These are phyloP conservation scores for Neonectria ditissima DNA, from an alignment of 2,329 filamentous ascomycete genomes.

Conservation along the genomic window DNA sequence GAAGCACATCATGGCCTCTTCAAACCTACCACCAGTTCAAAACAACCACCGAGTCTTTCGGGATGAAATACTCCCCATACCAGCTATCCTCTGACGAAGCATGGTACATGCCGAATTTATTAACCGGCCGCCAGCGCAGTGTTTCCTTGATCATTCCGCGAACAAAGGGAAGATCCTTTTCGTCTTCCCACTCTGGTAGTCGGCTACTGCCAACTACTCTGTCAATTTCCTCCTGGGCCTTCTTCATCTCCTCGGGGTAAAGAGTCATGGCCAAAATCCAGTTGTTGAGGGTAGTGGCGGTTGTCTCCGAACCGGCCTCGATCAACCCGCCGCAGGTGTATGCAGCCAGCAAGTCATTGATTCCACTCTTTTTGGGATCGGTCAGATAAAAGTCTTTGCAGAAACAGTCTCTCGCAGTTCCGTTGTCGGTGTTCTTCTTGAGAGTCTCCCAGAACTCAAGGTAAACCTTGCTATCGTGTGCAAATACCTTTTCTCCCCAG, in stretches of 20 bases:
- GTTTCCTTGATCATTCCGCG: slow-evolving; percentile 57
- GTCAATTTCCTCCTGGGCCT: slow-evolving; percentile 52
- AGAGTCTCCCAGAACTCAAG: slow-evolving; percentile 30
- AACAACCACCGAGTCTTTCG: slow-evolving; percentile 31
- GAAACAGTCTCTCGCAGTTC: slow-evolving; percentile 34
- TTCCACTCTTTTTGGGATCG: slow-evolving; percentile 31
- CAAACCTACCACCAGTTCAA: slow-evolving; percentile 30
- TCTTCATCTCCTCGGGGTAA: slow-evolving; percentile 48
- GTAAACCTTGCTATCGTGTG: slow-evolving; percentile 34
- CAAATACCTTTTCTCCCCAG: slow-evolving; percentile 27
- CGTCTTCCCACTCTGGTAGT: slow-evolving; percentile 53
- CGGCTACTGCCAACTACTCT: slow-evolving; percentile 51
- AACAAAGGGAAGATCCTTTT: slow-evolving; percentile 55
- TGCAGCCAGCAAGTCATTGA: slow-evolving; percentile 34
- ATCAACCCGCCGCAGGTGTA: slow-evolving; percentile 35
- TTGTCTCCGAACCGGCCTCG: slow-evolving; percentile 40
- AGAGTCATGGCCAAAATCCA: slow-evolving; percentile 61
- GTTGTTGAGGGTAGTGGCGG: slow-evolving; percentile 47
- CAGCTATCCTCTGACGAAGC: slow-evolving; percentile 26
- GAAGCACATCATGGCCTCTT: neutral
- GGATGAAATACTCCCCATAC: slow-evolving; percentile 33
- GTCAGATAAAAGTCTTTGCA: slow-evolving; percentile 32
- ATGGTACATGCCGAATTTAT: slow-evolving; percentile 33
- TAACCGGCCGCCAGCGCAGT: slow-evolving; percentile 55
- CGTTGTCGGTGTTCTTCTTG: slow-evolving; percentile 22